phyloP scores from a whole-genome alignment of 2,329 filamentous ascomycete genomes.

The Peltaster fructicola region DNA sequence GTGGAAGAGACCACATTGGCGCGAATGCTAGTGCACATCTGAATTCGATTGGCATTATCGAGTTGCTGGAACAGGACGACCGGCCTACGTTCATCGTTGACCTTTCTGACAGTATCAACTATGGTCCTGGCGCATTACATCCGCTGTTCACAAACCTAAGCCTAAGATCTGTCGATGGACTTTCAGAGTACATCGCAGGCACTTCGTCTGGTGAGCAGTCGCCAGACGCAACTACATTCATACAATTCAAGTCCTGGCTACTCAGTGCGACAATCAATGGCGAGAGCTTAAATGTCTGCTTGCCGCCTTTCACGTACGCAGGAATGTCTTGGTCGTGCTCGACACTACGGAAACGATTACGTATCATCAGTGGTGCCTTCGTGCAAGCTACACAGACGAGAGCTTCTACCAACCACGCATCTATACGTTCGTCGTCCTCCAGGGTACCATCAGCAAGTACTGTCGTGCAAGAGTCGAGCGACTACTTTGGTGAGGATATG shows the following conservation, averaged over 20 bases:
- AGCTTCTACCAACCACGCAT: conserved; percentile 1
- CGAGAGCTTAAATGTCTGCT: conserved; percentile 34
- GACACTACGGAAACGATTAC: conserved; percentile 49
- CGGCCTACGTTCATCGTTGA: conserved; percentile 64
- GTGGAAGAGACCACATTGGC: conserved; percentile 18
- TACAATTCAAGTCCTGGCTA: conserved; percentile 53
- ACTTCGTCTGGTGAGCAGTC: conserved; percentile 22
- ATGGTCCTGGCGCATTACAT: conserved; percentile 35
- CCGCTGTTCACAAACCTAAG: conserved; percentile 53
- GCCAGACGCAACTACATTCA: conserved; percentile 31
- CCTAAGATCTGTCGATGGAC: conserved; percentile 37
- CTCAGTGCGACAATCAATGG: conserved; percentile 37
- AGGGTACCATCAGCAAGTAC: conserved; percentile 2
- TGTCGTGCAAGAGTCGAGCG: conserved; percentile 7
- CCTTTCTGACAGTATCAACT: conserved; percentile 39
- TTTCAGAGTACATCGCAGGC: conserved; percentile 40
- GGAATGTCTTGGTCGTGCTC: conserved; percentile 53
- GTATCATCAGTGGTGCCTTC: conserved; percentile 43
- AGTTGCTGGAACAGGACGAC: conserved; percentile 59
- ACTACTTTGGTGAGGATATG: conserved; percentile 16
- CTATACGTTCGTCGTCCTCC: neutral
- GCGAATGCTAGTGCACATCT: conserved; percentile 28
- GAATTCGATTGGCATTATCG: conserved; percentile 47
- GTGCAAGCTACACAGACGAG: conserved; percentile 1
- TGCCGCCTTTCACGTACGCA: conserved; percentile 42